Conservation (phyloP, 768 basidiomycete genomes). For the Butyriboletus loyo region DNA sequence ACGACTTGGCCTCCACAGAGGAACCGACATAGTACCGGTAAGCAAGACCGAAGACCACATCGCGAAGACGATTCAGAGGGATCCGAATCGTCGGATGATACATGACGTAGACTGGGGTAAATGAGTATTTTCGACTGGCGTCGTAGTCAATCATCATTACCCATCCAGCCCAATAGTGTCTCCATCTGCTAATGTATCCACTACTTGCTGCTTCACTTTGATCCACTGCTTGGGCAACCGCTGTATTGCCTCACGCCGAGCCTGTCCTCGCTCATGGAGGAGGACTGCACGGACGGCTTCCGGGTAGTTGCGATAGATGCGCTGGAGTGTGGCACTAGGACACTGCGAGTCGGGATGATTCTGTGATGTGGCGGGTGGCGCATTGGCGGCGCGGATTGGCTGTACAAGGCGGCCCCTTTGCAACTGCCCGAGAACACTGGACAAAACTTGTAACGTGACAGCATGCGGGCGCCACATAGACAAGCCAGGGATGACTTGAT, state of each 20-base stretch:
- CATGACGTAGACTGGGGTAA: slow-evolving; percentile 22
- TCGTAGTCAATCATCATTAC: slow-evolving; percentile 18
- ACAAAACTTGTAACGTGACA: slow-evolving; percentile 46
- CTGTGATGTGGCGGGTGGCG: slow-evolving; percentile 18
- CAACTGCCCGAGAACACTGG: slow-evolving; percentile 46
- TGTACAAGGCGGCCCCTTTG: slow-evolving; percentile 47
- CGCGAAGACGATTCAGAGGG: slow-evolving; percentile 58
- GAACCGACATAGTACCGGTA: slow-evolving; percentile 75
- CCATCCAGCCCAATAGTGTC: slow-evolving; percentile 19
- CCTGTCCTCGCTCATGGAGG: slow-evolving; percentile 34
- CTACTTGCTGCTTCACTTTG: slow-evolving; percentile 13
- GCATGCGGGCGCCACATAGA: slow-evolving; percentile 64
- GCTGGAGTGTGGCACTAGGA: slow-evolving; percentile 39
- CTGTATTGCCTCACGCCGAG: slow-evolving; percentile 18
- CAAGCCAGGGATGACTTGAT: slow-evolving; percentile 63
- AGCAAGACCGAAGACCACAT: slow-evolving; percentile 53
- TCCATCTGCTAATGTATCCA: slow-evolving; percentile 26
- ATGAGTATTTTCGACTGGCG: slow-evolving; percentile 11
- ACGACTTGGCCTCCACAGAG: slow-evolving; percentile 46
- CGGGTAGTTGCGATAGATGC: slow-evolving; percentile 52
- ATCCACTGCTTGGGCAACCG: slow-evolving; percentile 21
- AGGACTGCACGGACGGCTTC: slow-evolving; percentile 35
- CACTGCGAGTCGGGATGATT: slow-evolving; percentile 23
- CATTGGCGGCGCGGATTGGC: slow-evolving; percentile 32
- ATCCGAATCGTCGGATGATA: slow-evolving; percentile 68